Evolutionary conservation across 768 basidiomycete species (phyloP).

Genomic region (Paxillus ammoniavirescens): DNA sequence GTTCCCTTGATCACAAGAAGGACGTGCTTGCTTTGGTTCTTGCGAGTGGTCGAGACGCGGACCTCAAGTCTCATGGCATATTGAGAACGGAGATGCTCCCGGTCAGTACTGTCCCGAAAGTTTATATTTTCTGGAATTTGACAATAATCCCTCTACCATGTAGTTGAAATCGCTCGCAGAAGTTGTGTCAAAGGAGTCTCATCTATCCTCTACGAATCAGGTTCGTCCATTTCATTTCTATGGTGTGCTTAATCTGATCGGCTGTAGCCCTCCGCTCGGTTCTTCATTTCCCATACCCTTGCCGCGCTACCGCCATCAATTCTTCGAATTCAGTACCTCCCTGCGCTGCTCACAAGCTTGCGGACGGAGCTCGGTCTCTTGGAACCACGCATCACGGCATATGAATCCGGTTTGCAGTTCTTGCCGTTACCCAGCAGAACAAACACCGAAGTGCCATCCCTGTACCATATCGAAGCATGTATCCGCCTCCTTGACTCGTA

Average conservation of each 20-base stretch:
- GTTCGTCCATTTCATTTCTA: constrained; percentile 8
- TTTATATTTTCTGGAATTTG: not conserved
- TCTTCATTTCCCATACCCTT: constrained; percentile 52
- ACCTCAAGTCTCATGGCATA: constrained; percentile 52
- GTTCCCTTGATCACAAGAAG: constrained; percentile 26
- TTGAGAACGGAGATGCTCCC: constrained; percentile 54
- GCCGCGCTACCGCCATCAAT: constrained; percentile 45
- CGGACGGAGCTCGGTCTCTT: constrained; percentile 39
- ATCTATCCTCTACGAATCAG: constrained; percentile 20
- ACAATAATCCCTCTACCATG: not conserved
- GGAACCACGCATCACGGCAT: constrained; percentile 37
- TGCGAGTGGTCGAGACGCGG: constrained; percentile 33
- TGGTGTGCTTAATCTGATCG: constrained; percentile 5
- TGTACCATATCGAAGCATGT: constrained; percentile 52
- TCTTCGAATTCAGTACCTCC: constrained; percentile 33
- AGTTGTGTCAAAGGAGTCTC: constrained; percentile 35
- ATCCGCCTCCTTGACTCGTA: constrained; percentile 62
- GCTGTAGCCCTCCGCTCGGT: constrained; percentile 49
- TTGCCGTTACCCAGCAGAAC: constrained; percentile 26
- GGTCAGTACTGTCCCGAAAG: constrained; percentile 38
- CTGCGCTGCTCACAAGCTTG: constrained; percentile 32
- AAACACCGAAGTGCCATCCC: constrained; percentile 29
- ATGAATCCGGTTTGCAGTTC: constrained; percentile 40
- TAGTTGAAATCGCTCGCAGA: constrained; percentile 38
- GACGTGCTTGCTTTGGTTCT: constrained; percentile 53